Base-by-base conservation (phyloP, 176 grass and related monocot species). In the Triticum turgidum region DNA sequence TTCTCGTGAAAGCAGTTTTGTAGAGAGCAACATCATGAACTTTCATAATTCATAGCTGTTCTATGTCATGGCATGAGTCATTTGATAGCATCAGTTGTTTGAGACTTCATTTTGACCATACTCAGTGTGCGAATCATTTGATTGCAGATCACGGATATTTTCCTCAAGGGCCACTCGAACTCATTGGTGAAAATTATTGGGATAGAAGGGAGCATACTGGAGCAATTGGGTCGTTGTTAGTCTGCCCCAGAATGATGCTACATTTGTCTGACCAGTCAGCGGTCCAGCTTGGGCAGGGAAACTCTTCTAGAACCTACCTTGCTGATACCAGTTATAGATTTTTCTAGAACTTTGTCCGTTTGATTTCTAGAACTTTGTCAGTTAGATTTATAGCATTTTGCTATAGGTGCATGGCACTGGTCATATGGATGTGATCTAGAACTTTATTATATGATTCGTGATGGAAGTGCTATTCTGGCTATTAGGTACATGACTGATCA, bases 121-220 rank as follows among this genome's bases (percentile, higher is more conserved):
- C 64, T 80, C 7, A 82, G 32, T 75, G 2, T 17, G 0, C 9
- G 5, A 21, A 77, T 77, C 13, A 58, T 87, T 89, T 74, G 22
- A 61, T 81, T 92, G 82, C 86, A 99, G 97, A 85, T 94, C 49
- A 92, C 93, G 1, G 87, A 96, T 88, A 52, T 89, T 54, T 99
- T 99, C 85, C 77, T 94, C 18, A 77, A 90, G 56, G 97, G 97
- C 62, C 97, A 96, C 77, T 96, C 90, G 1, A 99, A 99, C 59
- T 59, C 66, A 17, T 77, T 29, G 11, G 92, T 94, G 32, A 80
- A 77, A 85, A 84, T 99, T 30, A 41, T 99, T 7, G 97, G 97
- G 78, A 80, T 89, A 79, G 65, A 91, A 62, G 94, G 94, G 63
- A 84, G 85, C 27, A 77, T 96, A 87, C 62, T 94, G 32, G 83